Conservation (phyloP, 441 rosid genomes). For the Euphorbia celastroides region DNA sequence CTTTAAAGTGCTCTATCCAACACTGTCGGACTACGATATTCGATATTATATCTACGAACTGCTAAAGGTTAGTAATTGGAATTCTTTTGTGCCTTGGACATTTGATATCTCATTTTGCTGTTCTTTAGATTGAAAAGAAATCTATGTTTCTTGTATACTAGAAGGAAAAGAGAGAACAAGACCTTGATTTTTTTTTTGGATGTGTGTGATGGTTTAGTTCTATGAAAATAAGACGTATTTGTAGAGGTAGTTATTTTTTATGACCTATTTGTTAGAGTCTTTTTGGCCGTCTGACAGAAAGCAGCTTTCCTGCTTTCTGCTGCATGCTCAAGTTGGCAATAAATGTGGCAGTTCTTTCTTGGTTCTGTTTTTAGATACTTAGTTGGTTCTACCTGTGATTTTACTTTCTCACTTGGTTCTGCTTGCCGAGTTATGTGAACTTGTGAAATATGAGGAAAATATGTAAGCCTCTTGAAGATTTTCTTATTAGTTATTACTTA, state of each 20-base stretch:
- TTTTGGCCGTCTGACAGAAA: too few relatives aligned
- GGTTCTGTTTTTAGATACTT: neutral
- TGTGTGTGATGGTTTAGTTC: neutral
- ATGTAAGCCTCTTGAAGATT: neutral
- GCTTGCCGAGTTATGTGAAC: neutral
- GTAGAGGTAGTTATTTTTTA: neutral
- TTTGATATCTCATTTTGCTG: neutral
- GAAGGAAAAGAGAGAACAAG: neutral
- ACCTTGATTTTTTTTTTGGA: neutral
- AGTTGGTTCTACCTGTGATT: neutral
- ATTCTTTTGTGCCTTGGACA: neutral
- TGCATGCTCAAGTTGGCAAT: too few relatives aligned
- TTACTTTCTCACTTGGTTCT: neutral
- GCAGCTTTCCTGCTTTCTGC: too few relatives aligned
- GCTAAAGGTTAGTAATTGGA: conserved; percentile 51
- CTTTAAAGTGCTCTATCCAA: conserved; percentile 90
- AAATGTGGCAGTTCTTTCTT: neutral
- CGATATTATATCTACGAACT: conserved; percentile 90
- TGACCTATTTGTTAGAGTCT: neutral
- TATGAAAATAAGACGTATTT: neutral
- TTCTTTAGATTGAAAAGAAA: neutral
- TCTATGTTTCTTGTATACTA: neutral
- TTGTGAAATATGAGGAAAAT: neutral
- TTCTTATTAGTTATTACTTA: neutral
- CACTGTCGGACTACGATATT: conserved; percentile 81